A percentile compares a stretch with the other conserved stretches of the same genome.
Conservation (phyloP, 2,329 filamentous ascomycete genomes). For the Aspergillus arachidicola region DNA sequence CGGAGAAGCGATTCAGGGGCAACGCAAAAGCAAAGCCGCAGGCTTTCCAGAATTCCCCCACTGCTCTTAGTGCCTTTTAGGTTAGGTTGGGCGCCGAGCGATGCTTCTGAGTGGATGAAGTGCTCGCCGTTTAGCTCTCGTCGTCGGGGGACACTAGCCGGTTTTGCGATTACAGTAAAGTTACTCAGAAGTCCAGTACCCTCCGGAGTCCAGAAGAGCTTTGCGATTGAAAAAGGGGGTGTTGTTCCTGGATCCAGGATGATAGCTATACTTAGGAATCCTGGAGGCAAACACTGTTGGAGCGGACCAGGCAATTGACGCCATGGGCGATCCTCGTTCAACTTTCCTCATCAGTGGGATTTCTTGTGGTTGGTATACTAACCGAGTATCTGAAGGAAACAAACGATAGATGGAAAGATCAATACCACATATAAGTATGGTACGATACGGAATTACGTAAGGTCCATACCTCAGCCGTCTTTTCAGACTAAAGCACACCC, state of each 20-base stretch:
- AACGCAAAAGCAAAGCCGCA: background rate
- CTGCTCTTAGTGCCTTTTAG: slow-evolving; percentile 2
- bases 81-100: slow-evolving; percentile 1
- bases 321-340: background rate
- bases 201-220: background rate
- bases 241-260: background rate
- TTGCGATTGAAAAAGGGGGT: background rate
- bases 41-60: background rate
- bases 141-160: background rate
- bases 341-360: background rate
- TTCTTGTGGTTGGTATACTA: background rate
- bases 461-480: background rate
- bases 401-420: background rate
- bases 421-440: background rate
- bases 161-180: slow-evolving; percentile 2
- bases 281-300: background rate
- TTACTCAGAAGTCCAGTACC: background rate
- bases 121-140: background rate
- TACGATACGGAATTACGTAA: background rate
- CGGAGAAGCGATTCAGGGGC: slow-evolving; percentile 6
- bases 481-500: background rate
- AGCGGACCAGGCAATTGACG: background rate
- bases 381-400: background rate
- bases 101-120: background rate
- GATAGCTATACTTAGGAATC: background rate